Conservation (phyloP, 139 green algal genomes). For the Tetradesmus obliquus region DNA sequence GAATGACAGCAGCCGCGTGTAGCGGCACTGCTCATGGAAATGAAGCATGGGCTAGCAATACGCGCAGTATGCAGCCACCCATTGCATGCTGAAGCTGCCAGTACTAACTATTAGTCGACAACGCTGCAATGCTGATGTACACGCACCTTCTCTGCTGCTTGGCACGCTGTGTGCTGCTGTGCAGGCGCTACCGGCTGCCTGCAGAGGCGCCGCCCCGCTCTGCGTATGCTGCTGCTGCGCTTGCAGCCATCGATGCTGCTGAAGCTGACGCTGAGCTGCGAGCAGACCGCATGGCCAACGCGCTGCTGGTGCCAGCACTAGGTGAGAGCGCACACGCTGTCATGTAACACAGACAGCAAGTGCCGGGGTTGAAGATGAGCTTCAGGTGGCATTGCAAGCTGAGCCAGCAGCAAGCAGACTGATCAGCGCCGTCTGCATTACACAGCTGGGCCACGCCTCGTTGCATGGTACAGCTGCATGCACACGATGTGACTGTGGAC, state of each 20-base stretch:
- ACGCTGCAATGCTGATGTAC: no score
- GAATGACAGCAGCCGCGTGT: no score
- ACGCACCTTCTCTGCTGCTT: background rate
- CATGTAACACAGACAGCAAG: background rate
- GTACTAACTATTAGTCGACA: no score
- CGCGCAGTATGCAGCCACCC: no score
- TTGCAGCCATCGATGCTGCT: slow-evolving; percentile 9
- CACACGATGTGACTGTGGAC: no score
- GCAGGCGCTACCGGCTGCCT: slow-evolving; percentile 33
- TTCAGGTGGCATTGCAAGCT: background rate
- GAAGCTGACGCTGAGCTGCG: slow-evolving; percentile 26
- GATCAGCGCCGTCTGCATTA: no score
- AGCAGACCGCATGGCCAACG: slow-evolving; percentile 34
- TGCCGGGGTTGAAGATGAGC: background rate
- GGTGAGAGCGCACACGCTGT: background rate
- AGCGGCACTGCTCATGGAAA: no score
- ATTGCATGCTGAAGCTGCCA: no score
- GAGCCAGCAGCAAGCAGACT: no score
- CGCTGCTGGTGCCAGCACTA: background rate
- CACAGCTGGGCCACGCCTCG: no score
- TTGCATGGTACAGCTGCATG: no score
- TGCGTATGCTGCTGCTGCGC: background rate
- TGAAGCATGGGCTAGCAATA: no score
- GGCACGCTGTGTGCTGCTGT: background rate
- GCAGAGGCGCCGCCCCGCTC: slow-evolving; percentile 9